These are phyloP conservation scores for Pleurotus tuoliensis DNA, from an alignment of 768 basidiomycete species.

Conservation along the genomic window DNA sequence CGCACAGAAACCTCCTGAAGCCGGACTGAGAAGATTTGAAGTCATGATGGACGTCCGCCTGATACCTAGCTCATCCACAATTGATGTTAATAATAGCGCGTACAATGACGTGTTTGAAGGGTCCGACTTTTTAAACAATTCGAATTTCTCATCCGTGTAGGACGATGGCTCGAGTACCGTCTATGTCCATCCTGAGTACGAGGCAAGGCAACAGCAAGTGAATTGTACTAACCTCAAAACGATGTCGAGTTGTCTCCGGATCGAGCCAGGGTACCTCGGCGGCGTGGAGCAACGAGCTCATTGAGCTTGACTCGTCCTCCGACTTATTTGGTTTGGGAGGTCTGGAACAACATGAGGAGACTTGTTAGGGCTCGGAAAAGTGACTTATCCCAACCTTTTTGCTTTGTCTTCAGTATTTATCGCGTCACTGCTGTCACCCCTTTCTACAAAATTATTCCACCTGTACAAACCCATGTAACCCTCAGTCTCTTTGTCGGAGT, in stretches of 20 bases:
- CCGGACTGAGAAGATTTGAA: conserved; percentile 38
- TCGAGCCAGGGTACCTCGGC: conserved; percentile 39
- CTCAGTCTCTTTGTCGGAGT: no score
- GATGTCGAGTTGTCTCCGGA: conserved; percentile 35
- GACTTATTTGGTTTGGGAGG: no score
- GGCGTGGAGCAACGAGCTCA: conserved; percentile 49
- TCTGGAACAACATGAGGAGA: no score
- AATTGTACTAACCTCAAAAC: conserved; percentile 51
- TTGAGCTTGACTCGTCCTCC: conserved; percentile 30
- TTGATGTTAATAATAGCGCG: not conserved
- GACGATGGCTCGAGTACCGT: conserved; percentile 72
- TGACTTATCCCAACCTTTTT: conserved; percentile 12
- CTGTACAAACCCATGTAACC: conserved; percentile 26
- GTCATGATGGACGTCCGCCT: conserved; percentile 75
- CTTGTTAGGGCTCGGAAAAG: not conserved
- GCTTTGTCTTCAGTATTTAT: conserved; percentile 24
- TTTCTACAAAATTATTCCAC: conserved; percentile 46
- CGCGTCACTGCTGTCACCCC: conserved; percentile 29
- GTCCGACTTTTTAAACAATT: conserved; percentile 27
- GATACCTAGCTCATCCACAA: conserved; percentile 63
- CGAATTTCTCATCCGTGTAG: conserved; percentile 78
- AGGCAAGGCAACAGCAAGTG: not conserved
- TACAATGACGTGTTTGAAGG: not conserved
- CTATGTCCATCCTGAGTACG: conserved; percentile 33
- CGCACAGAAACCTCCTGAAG: conserved; percentile 76